phyloP scores from a whole-genome alignment of 306 rosid genomes.

The Myrica gale region DNA sequence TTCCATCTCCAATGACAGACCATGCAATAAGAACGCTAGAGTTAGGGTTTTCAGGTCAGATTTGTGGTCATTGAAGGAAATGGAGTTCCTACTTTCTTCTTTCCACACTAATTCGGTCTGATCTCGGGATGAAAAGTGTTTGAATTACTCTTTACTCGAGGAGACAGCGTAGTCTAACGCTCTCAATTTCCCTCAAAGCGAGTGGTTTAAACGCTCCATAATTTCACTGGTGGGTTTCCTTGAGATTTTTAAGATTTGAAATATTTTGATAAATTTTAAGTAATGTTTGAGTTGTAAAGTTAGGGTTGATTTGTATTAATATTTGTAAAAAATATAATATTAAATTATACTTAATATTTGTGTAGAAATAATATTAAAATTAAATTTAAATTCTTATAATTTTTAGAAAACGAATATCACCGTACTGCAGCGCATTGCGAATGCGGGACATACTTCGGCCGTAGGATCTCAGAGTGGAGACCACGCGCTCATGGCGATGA shows the following conservation, averaged over 20 bases:
- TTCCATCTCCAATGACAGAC: background rate
- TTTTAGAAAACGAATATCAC: too few species aligned
- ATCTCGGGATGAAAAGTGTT: conserved; percentile 1
- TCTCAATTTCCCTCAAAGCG: background rate
- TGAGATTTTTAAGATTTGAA: too few species aligned
- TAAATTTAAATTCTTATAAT: too few species aligned
- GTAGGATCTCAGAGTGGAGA: background rate
- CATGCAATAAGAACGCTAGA: conserved; percentile 1
- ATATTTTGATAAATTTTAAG: too few species aligned
- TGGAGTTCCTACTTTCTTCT: conserved; percentile 29
- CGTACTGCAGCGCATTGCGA: too few species aligned
- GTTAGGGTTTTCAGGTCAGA: conserved; percentile 46
- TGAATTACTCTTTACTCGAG: conserved; percentile 10
- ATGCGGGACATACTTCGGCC: background rate
- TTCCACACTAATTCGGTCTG: conserved; percentile 14
- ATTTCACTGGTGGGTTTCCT: too few species aligned
- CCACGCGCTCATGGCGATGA: background rate
- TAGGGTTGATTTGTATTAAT: too few species aligned
- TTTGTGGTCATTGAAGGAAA: conserved; percentile 29
- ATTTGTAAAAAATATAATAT: too few species aligned
- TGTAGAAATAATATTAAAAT: too few species aligned
- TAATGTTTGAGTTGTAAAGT: too few species aligned
- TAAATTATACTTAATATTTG: too few species aligned
- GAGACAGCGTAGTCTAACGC: background rate
- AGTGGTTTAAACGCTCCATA: background rate